Evolutionary conservation across 202 grass and related monocot genomes (phyloP).

Genomic region (Hordeum pubiflorum): DNA sequence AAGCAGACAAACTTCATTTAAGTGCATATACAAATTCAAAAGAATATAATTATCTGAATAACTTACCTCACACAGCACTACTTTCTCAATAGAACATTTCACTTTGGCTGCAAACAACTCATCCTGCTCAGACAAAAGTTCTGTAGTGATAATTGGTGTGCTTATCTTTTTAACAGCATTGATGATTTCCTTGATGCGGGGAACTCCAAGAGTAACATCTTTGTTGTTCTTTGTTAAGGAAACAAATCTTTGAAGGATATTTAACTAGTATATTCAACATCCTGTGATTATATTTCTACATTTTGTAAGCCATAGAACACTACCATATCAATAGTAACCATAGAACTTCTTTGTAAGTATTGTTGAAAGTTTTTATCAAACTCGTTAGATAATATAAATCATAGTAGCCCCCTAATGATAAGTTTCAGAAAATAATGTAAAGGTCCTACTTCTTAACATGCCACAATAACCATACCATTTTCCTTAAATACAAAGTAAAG

Average conservation of each 20-base stretch:
- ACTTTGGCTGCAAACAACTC: slow-evolving; percentile 51
- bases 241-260: slow-evolving; percentile 18
- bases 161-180: slow-evolving; percentile 89
- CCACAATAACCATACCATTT: background rate
- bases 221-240: slow-evolving; percentile 37
- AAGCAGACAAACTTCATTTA: background rate
- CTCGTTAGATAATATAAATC: background rate
- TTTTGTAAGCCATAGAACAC: background rate
- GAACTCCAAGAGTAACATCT: slow-evolving; percentile 96
- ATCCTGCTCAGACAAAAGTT: slow-evolving; percentile 44
- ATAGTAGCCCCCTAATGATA: background rate
- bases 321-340: background rate
- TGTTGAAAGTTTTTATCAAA: background rate
- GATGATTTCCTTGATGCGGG: slow-evolving; percentile 98
- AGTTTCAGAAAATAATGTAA: slow-evolving; percentile 1
- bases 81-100: slow-evolving; percentile 78
- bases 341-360: background rate
- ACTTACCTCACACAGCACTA: slow-evolving; percentile 59
- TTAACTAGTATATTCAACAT: background rate
- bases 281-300: background rate
- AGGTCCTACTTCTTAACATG: background rate
- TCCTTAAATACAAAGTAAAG: slow-evolving; percentile 12
- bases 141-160: slow-evolving; percentile 67
- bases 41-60: slow-evolving; percentile 5
- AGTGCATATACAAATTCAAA: slow-evolving; percentile 3